phyloP scores from a whole-genome alignment of 768 basidiomycete genomes.

The Crepidotus variabilis region DNA sequence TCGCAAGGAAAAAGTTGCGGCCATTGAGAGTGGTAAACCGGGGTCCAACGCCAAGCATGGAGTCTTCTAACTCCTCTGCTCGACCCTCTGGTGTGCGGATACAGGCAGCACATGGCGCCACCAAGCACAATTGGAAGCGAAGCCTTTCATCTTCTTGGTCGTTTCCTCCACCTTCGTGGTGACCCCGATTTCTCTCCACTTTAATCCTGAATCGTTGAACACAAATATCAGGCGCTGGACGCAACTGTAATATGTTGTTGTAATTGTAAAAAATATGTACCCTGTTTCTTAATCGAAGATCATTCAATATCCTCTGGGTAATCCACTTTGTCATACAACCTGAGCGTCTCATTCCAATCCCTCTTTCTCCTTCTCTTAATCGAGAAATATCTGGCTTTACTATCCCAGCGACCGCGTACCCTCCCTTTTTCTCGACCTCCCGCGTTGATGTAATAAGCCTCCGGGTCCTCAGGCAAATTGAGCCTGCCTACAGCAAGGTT shows the following conservation, averaged over 20 bases:
- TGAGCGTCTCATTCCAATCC: slow-evolving; percentile 86
- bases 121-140: neutral
- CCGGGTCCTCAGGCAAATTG: slow-evolving; percentile 67
- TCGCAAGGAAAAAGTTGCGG: neutral
- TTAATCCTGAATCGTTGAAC: neutral
- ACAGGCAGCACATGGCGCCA: neutral
- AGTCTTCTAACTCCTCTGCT: neutral
- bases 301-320: slow-evolving; percentile 58
- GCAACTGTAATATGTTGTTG: too few species aligned
- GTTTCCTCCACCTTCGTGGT: slow-evolving; percentile 7
- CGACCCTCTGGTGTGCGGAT: neutral
- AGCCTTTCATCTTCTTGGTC: neutral
- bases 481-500: slow-evolving; percentile 54
- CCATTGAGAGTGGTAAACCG: neutral
- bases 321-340: slow-evolving; percentile 79
- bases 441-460: slow-evolving; percentile 52
- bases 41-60: neutral
- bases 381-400: slow-evolving; percentile 73
- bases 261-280: neutral
- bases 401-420: slow-evolving; percentile 65
- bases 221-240: neutral
- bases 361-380: slow-evolving; percentile 74
- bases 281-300: neutral
- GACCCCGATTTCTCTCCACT: neutral
- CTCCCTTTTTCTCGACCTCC: slow-evolving; percentile 73